Evolutionary conservation across 257 asterid species (phyloP), one percentile per base, ranked within the genome.

Genomic region (Perilla frutescens): DNA sequence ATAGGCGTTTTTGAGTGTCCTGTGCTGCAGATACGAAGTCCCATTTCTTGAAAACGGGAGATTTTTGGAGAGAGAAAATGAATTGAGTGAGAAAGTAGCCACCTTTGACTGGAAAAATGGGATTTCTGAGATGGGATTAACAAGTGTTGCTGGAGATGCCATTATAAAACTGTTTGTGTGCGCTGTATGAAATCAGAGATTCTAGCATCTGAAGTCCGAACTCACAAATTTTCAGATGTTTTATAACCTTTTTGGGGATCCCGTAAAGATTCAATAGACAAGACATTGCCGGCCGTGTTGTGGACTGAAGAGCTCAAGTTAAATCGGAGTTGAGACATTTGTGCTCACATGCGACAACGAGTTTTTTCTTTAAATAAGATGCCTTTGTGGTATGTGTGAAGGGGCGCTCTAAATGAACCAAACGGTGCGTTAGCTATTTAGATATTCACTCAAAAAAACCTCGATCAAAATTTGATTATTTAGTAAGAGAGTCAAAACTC

Each of bases 101-200:
- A 72, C 26, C n/a, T 81, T 79, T 50, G 54, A 53, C 6, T 62
- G 41, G 48, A 67, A 5, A 8, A 72, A 20, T 12, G 87, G 67
- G 68, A 82, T 6, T 76, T 59, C 65, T 54, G 93, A 70, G 60
- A 83, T 79, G 81, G 89, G 83, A 48, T 73, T 86, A 37, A 69
- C 29, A 40, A 81, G 66, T 58, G 79, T 50, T 63, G 77, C 61
- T 36, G 71, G 40, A 70, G 78, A 80, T 51, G 91, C 85, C 96
- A 87, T 87, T 14, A 29, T 44, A 72, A 53, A 59, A 64, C 55
- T 69, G 66, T 45, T 69, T 48, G 45, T 9, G 65, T 47, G 69
- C 4, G 10, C 5, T 44, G 51, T 59, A 45, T 39, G 77, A 62
- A 61, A 68, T 12, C 51, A 14, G 66, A 50, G 44, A 49, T 41